Conservation (phyloP, 139 green algal genomes). For the Chlorella sp. region DNA sequence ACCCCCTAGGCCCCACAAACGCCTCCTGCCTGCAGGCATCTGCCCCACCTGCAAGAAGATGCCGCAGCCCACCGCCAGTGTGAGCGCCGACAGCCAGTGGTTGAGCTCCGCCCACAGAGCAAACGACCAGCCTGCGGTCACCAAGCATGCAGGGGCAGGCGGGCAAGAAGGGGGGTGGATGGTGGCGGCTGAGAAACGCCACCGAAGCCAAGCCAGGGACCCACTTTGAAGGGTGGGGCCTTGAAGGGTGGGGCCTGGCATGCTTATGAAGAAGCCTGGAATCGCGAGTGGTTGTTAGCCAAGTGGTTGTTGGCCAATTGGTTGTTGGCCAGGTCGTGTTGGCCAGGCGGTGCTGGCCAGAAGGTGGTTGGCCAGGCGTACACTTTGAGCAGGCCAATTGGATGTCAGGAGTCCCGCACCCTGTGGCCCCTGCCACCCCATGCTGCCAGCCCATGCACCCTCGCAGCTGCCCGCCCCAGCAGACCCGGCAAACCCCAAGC, state of each 20-base stretch:
- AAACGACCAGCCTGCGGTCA: constrained; percentile 46
- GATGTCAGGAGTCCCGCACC: background rate
- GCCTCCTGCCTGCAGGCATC: background rate
- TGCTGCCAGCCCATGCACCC: no score
- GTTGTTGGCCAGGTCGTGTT: no score
- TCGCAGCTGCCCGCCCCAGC: no score
- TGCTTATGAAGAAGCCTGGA: background rate
- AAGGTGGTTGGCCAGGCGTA: no score
- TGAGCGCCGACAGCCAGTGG: constrained; percentile 45
- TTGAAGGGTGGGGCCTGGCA: no score
- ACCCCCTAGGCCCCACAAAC: no score
- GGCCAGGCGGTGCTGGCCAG: no score
- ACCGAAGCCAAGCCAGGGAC: no score
- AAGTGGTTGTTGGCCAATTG: no score
- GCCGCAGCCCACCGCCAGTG: constrained; percentile 43
- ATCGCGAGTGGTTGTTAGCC: background rate
- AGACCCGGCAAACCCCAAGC: background rate
- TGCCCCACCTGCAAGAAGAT: constrained; percentile 51
- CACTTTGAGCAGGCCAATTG: background rate
- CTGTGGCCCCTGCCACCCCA: no score
- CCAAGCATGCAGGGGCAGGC: background rate
- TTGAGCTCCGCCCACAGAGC: constrained; percentile 60
- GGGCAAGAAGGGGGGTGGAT: background rate
- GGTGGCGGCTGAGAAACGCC: no score
- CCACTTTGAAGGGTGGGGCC: no score